Evolutionary conservation across 2,329 filamentous ascomycete species (phyloP).

Genomic region (Laburnicola sp.): DNA sequence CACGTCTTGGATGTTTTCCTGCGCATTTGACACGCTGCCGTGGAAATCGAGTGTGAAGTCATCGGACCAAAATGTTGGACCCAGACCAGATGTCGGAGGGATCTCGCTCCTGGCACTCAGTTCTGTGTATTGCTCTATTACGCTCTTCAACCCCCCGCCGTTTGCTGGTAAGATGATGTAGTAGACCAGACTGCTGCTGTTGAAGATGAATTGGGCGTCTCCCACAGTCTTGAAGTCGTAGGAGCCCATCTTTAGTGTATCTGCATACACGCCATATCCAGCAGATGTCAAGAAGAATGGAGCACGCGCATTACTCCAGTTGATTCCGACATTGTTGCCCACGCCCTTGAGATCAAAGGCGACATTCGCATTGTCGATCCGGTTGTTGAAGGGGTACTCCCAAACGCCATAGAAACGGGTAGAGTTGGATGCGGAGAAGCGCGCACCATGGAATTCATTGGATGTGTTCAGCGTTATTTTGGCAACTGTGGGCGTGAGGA

Average conservation of each 20-base stretch:
- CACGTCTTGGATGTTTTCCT: slow-evolving; percentile 43
- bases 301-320: slow-evolving; percentile 43
- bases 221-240: slow-evolving; percentile 33
- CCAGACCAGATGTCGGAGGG: slow-evolving; percentile 38
- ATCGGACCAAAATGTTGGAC: slow-evolving; percentile 44
- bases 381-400: slow-evolving; percentile 32
- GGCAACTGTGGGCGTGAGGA: slow-evolving; percentile 26
- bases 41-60: slow-evolving; percentile 43
- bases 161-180: slow-evolving; percentile 34
- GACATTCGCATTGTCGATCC: slow-evolving; percentile 25
- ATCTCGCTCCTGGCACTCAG: slow-evolving; percentile 34
- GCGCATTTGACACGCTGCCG: slow-evolving; percentile 33
- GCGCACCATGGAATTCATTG: slow-evolving; percentile 24
- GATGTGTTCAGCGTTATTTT: slow-evolving; percentile 28
- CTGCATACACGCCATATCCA: slow-evolving; percentile 41
- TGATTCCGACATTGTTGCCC: slow-evolving; percentile 36
- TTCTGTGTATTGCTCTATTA: slow-evolving; percentile 31
- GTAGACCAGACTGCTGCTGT: slow-evolving; percentile 33
- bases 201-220: slow-evolving; percentile 36
- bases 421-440: slow-evolving; percentile 15
- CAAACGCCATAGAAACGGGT: slow-evolving; percentile 30
- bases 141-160: slow-evolving; percentile 22
- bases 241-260: slow-evolving; percentile 36
- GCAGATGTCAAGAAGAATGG: slow-evolving; percentile 40
- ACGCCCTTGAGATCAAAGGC: slow-evolving; percentile 33